Conservation (phyloP, 805 yeast species). For the Nakazawaea ishiwadae region DNA sequence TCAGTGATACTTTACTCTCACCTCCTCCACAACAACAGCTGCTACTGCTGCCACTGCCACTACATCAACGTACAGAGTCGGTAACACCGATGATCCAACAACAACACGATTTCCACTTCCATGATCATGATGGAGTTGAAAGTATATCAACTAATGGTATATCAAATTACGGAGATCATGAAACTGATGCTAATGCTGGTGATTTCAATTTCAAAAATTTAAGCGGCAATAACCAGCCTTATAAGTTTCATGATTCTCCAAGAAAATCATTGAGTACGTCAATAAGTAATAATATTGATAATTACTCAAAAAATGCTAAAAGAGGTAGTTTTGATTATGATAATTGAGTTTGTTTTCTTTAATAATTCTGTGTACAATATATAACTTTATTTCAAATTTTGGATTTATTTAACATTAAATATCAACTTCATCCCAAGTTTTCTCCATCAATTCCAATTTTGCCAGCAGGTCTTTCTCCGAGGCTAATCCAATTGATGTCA, state of each 20-base stretch:
- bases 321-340: slow-evolving; percentile 6
- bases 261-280: slow-evolving; percentile 8
- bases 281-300: not conserved
- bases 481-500: slow-evolving; percentile 1
- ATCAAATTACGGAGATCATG: slow-evolving; percentile 5
- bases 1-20: slow-evolving; percentile 11
- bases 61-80: slow-evolving; percentile 15
- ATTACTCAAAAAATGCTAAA: not conserved
- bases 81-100: slow-evolving; percentile 15
- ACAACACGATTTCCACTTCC: not conserved
- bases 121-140: slow-evolving; percentile 1
- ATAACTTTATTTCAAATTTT: too few species aligned
- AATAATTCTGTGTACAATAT: not conserved
- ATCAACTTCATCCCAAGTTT: slow-evolving; percentile 8
- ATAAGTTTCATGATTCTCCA: slow-evolving; percentile 9
- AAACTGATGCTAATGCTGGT: not conserved
- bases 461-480: not conserved
- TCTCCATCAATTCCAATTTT: slow-evolving; percentile 5
- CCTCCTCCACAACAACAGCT: slow-evolving; percentile 7
- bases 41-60: not conserved
- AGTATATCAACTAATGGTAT: slow-evolving; percentile 3
- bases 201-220: slow-evolving; percentile 11
- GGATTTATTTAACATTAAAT: not conserved
- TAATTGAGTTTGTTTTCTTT: not conserved
- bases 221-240: slow-evolving; percentile 2